Evolutionary conservation across 73 alveolate species (phyloP).

Genomic region (Paramecium sexaurelia): DNA sequence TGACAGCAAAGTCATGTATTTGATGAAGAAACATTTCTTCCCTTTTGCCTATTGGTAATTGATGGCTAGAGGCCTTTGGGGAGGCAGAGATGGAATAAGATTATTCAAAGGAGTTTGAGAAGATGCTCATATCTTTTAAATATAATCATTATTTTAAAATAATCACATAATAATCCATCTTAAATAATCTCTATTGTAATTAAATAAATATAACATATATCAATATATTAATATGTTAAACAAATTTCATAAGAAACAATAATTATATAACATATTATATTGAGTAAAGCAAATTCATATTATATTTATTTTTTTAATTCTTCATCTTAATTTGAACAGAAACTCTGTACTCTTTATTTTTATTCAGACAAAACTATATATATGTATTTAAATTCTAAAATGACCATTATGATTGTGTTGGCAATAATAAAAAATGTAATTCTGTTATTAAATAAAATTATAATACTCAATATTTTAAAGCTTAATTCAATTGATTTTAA

Average conservation of each 20-base stretch:
- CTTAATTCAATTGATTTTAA: background rate
- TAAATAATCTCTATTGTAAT: no score
- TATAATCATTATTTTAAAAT: background rate
- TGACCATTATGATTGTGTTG: background rate
- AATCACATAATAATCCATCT: background rate
- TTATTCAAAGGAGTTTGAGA: slow-evolving; percentile 9
- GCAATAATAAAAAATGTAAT: no score
- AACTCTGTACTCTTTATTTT: no score
- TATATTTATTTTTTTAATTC: no score
- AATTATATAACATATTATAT: no score
- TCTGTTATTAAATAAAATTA: background rate
- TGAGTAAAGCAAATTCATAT: no score
- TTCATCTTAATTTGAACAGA: no score
- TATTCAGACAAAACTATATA: no score
- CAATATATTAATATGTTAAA: no score
- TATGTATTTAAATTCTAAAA: background rate
- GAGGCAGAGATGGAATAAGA: slow-evolving; percentile 72
- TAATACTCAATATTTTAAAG: slow-evolving; percentile 7
- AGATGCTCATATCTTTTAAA: background rate
- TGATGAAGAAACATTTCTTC: slow-evolving; percentile 78
- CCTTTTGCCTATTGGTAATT: slow-evolving; percentile 83
- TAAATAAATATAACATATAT: no score
- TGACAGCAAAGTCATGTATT: slow-evolving; percentile 72
- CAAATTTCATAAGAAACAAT: no score
- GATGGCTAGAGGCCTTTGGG: slow-evolving; percentile 82